Base-by-base conservation (phyloP, 768 basidiomycete species). In the Guyanaporus albipodus region DNA sequence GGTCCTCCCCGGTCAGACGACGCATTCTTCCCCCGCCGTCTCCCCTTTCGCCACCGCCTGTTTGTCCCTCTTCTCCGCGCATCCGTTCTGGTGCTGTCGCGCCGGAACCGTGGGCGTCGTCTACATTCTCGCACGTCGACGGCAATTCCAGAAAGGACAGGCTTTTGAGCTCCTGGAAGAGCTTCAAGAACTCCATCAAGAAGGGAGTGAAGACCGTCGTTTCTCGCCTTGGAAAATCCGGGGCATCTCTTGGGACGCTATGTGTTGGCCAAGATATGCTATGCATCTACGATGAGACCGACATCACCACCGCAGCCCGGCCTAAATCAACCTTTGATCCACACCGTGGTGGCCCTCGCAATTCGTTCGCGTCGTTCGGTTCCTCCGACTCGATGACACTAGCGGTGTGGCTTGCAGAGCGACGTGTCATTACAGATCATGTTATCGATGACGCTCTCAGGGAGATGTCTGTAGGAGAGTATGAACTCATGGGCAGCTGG, bases 401-500 rank as follows among this genome's bases (percentile, higher is more conserved):
- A 19, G 58, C 55, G 18, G 35, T 53, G 12, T 70, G 76, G 71
- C 70, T 78, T 24, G 67, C 67, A 17, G 63, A 69, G 27, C 71
- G 73, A 52, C 67, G 66, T 26, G 56, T 55, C 9, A 49, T 60
- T 37, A 63, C 63, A 37, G 42, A 58, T 23, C 61, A 66, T 24
- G 49, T 53, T 44, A 62, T 61, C 19, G 52, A 60, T 21, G 58
- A 64, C 10, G 44, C 54, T 26, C 57, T 52, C 7, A 57, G 57
- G 23, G 62, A 64, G 38, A 70, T 77, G 62, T 64, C 68, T n/a
- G 52, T 77, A 31, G 73, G 70, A 39, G 71, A 77, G 32, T 77
- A 79, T 46, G 77, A 79, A 49, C 61, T 64, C 28, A 58, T 52
- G 42, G 77, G 77, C 3, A 78, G 77, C 48, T 78, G 77, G 77